A percentile compares a stretch with the other conserved stretches of the same genome.
These are phyloP conservation scores for Lichtheimia ramosa DNA, from an alignment of 371 early-diverging fungal species.

Conservation along the genomic window DNA sequence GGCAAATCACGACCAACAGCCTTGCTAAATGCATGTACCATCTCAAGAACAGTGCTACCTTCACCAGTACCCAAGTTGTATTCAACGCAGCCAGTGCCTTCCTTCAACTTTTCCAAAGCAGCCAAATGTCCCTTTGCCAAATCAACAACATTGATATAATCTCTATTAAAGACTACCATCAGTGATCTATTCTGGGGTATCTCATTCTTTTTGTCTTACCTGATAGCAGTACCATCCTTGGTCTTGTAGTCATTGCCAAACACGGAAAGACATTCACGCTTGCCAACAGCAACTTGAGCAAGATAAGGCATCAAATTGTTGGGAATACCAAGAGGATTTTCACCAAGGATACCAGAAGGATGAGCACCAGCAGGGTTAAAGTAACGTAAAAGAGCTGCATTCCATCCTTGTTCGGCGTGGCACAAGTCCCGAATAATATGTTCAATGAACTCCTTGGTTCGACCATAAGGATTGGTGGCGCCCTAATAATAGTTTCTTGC, in stretches of 20 bases:
- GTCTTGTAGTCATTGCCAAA: slow-evolving; percentile 89
- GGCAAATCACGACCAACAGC: slow-evolving; percentile 71
- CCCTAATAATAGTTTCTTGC: slow-evolving; percentile 27
- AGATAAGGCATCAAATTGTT: slow-evolving; percentile 90
- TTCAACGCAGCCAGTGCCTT: slow-evolving; percentile 56
- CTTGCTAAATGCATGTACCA: slow-evolving; percentile 77
- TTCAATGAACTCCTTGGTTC: slow-evolving; percentile 85
- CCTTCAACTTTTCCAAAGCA: slow-evolving; percentile 72
- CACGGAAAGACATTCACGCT: slow-evolving; percentile 70
- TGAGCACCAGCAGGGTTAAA: slow-evolving; percentile 93
- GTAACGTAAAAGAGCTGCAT: slow-evolving; percentile 79
- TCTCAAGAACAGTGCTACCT: slow-evolving; percentile 87
- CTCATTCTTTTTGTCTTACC: slow-evolving; percentile 38
- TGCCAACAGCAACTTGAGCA: slow-evolving; percentile 79
- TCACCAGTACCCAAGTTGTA: slow-evolving; percentile 90
- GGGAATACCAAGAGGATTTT: slow-evolving; percentile 80
- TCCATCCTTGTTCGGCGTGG: slow-evolving; percentile 64
- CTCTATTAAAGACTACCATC: no score
- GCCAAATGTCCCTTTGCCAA: slow-evolving; percentile 84
- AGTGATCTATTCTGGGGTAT: no score
- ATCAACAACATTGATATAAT: slow-evolving; percentile 91
- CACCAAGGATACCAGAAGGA: slow-evolving; percentile 84
- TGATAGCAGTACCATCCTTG: slow-evolving; percentile 83
- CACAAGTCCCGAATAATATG: slow-evolving; percentile 76
- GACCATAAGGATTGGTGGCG: slow-evolving; percentile 83